Conservation (phyloP, 768 basidiomycete species). For the Tricholoma terreum region DNA sequence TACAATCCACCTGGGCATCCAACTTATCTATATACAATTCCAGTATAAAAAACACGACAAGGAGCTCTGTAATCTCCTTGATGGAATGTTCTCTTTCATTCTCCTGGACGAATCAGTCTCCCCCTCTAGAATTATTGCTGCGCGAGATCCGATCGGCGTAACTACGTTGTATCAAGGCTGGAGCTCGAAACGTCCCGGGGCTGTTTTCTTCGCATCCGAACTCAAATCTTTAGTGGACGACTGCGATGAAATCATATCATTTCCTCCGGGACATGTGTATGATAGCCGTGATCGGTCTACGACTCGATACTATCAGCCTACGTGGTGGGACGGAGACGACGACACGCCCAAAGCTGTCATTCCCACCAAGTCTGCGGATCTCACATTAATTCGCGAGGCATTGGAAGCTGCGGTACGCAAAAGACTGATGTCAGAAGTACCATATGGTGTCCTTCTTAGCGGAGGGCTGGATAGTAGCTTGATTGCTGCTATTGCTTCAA, state of each 20-base stretch:
- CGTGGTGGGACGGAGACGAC: slow-evolving; percentile 86
- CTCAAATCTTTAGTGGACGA: slow-evolving; percentile 89
- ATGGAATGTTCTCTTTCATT: slow-evolving; percentile 99
- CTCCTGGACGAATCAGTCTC: slow-evolving; percentile 90
- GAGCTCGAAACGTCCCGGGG: slow-evolving; percentile 78
- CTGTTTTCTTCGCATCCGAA: slow-evolving; percentile 92
- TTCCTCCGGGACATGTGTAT: slow-evolving; percentile 96
- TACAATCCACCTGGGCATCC: neutral
- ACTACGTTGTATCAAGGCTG: slow-evolving; percentile 99
- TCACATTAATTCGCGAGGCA: slow-evolving; percentile 69
- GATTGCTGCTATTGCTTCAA: slow-evolving; percentile 91
- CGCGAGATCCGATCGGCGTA: slow-evolving; percentile 95
- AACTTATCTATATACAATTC: slow-evolving; percentile 1
- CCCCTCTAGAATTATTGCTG: slow-evolving; percentile 89
- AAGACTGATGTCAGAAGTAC: slow-evolving; percentile 96
- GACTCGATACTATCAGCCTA: slow-evolving; percentile 80
- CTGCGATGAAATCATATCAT: slow-evolving; percentile 91
- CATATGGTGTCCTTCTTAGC: slow-evolving; percentile 93
- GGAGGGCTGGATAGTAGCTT: slow-evolving; percentile 95
- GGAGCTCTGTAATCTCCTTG: slow-evolving; percentile 73
- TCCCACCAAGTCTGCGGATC: slow-evolving; percentile 61
- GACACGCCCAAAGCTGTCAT: slow-evolving; percentile 53
- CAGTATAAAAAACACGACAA: slow-evolving; percentile 86
- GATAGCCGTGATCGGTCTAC: slow-evolving; percentile 81
- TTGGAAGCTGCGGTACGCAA: slow-evolving; percentile 93